Base-by-base conservation (phyloP, 768 basidiomycete species). In the Tricholomella constricta region DNA sequence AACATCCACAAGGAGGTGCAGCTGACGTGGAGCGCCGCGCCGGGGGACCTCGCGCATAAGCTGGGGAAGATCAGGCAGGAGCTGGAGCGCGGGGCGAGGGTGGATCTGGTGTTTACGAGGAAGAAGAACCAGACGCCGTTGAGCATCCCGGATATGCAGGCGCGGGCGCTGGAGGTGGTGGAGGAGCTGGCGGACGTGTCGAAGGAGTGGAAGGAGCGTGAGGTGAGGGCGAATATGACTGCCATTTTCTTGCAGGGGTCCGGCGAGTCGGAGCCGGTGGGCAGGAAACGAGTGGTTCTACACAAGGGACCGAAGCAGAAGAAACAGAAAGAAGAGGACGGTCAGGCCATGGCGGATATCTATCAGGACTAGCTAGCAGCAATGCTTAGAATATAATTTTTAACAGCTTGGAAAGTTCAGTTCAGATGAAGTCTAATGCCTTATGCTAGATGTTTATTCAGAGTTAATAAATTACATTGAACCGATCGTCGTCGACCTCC, bases 21-120 rank as follows among this genome's bases (percentile, higher is more conserved):
- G 68, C 62, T 93, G 41, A 82, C 84, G 11, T 93, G 89, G 88
- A 75, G 73, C 2, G 79, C 84, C 11, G 81, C 72, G 6, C 57
- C 65, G 26, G 80, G 76, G 6, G 91, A 94, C 61, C 61, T 85
- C 17, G 74, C 73, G 32, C 86, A 86, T 67, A 92, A 90, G 66
- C 53, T 92, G 29, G 73, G 71, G 48, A 85, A 84, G 65, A 79
- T 78, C 19, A 67, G 73, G 45, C 72, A 77, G 46, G 79, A 86
- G 34, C 68, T 94, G 49, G 79, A 78, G 59, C 82, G 82, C 57
- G 88, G 87, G 0, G 67, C 72, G 27, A 71, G 78, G 8, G 80
- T 91, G 51, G 74, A 80, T 49, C 59, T 94, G 23, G 69, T 78
- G 2, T 79, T 87, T 59, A 67, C 72, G 20, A 70, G 73, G 34